These are phyloP conservation scores for Penicillium brevicompactum DNA, from an alignment of 2,329 filamentous ascomycete genomes.

Conservation along the genomic window DNA sequence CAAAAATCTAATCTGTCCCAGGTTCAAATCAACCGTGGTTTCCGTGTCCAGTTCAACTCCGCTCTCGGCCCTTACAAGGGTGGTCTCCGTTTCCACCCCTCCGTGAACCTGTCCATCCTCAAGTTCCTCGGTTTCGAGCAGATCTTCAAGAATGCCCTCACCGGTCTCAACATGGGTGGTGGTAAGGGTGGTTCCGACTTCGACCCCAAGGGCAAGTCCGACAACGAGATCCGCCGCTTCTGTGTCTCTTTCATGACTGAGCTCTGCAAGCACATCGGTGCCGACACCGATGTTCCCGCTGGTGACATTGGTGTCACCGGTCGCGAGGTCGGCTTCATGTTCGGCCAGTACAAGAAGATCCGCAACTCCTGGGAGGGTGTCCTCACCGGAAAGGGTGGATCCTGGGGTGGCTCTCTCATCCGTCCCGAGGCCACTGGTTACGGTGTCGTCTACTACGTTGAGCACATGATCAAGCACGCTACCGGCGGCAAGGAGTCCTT, in stretches of 20 bases:
- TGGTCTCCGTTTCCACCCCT: constrained; percentile 88
- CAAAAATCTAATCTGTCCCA: constrained; percentile 36
- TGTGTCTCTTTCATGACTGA: constrained; percentile 96
- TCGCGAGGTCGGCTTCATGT: constrained; percentile 92
- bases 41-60: constrained; percentile 98
- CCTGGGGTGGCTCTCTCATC: constrained; percentile 92
- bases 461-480: constrained; percentile 92
- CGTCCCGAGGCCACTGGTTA: constrained; percentile 96
- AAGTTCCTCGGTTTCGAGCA: constrained; percentile 99
- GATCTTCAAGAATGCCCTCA: constrained; percentile 99
- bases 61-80: constrained; percentile 98
- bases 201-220: constrained; percentile 97
- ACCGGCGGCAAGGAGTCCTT: constrained; percentile 77
- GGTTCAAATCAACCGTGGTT: constrained; percentile 90
- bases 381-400: constrained; percentile 90
- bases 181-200: constrained; percentile 98
- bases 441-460: constrained; percentile 94
- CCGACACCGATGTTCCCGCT: constrained; percentile 92
- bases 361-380: constrained; percentile 94
- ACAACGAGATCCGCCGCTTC: constrained; percentile 97
- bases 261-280: constrained; percentile 92
- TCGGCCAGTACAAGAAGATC: constrained; percentile 87
- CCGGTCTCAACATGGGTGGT: constrained; percentile 92
- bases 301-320: constrained; percentile 94
- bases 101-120: constrained; percentile 66